A percentile compares a stretch with the other conserved stretches of the same genome.
These are phyloP conservation scores for Hypoxylon sp. DNA, from an alignment of 2,329 filamentous ascomycete species.

Conservation along the genomic window DNA sequence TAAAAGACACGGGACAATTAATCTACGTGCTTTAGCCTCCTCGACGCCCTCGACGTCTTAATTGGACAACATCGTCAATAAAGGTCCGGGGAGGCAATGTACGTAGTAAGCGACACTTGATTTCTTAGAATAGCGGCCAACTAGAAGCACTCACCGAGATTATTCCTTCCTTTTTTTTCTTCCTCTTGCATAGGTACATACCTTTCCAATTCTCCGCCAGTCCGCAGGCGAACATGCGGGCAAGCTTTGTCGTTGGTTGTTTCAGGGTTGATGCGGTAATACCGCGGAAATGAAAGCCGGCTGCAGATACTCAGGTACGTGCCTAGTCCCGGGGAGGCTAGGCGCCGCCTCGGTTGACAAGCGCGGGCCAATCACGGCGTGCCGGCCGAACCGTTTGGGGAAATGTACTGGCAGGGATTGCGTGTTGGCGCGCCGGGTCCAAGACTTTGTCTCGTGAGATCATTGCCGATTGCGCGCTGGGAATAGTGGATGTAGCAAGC, in stretches of 20 bases:
- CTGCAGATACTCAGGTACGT: conserved; percentile 22
- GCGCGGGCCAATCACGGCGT: conserved; percentile 29
- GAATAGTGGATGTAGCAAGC: conserved; percentile 12
- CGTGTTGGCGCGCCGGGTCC: neutral
- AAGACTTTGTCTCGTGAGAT: conserved; percentile 19
- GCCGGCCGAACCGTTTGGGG: conserved; percentile 40
- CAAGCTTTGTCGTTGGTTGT: neutral
- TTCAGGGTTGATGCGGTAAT: conserved; percentile 34
- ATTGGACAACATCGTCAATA: conserved; percentile 20
- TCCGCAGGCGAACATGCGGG: neutral
- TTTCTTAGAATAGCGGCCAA: conserved; percentile 8
- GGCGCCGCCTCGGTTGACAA: conserved; percentile 4
- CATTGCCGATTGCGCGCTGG: conserved; percentile 25
- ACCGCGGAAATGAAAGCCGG: conserved; percentile 32
- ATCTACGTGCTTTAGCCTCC: conserved; percentile 27
- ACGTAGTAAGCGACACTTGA: conserved; percentile 1
- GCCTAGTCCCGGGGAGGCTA: conserved; percentile 35
- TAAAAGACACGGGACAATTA: conserved; percentile 19
- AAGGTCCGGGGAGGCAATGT: conserved; percentile 3
- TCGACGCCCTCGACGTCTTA: conserved; percentile 24
- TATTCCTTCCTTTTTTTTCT: neutral
- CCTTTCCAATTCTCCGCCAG: conserved; percentile 22
- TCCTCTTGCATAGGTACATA: neutral
- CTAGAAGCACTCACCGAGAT: conserved; percentile 22
- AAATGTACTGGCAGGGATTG: conserved; percentile 32